A percentile compares a stretch with the other conserved stretches of the same genome.
These are phyloP conservation scores for Venustampulla echinocandica DNA, from an alignment of 495 filamentous ascomycete species.

Conservation along the genomic window DNA sequence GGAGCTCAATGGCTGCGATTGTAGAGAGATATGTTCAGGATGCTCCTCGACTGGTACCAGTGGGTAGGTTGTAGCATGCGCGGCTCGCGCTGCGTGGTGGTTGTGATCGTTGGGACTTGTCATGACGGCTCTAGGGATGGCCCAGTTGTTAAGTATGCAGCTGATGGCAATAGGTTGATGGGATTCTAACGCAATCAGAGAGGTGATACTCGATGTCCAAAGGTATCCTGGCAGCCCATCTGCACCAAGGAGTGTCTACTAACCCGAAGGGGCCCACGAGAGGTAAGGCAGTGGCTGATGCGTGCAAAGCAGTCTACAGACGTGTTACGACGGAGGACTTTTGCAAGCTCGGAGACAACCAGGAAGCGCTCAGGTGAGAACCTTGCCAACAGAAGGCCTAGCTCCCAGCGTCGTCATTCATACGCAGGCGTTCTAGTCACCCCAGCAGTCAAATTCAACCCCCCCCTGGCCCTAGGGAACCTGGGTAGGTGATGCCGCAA, in stretches of 20 bases:
- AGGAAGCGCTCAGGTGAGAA: too few species aligned
- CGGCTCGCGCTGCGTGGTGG: slow-evolving; percentile 1
- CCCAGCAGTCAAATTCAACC: not conserved
- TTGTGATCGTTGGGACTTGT: slow-evolving; percentile 3
- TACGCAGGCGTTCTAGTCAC: too few species aligned
- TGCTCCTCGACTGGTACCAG: not conserved
- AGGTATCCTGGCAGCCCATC: too few species aligned
- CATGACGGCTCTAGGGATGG: slow-evolving; percentile 8
- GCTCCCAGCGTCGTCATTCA: too few species aligned
- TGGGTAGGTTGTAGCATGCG: not conserved
- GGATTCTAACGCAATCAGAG: not conserved
- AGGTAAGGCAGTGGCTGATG: too few species aligned
- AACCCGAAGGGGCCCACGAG: too few species aligned
- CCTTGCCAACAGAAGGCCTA: too few species aligned
- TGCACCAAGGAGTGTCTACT: too few species aligned
- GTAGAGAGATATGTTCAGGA: not conserved
- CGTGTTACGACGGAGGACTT: too few species aligned
- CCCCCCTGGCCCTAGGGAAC: not conserved
- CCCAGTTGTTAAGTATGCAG: not conserved
- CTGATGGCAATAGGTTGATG: not conserved
- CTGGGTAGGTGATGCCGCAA: slow-evolving; percentile 1
- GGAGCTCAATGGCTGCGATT: slow-evolving; percentile 15
- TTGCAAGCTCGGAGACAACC: too few species aligned
- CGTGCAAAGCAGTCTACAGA: too few species aligned
- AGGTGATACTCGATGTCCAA: not conserved